Base-by-base conservation (phyloP, 768 basidiomycete genomes). In the Termitomyces sp. region DNA sequence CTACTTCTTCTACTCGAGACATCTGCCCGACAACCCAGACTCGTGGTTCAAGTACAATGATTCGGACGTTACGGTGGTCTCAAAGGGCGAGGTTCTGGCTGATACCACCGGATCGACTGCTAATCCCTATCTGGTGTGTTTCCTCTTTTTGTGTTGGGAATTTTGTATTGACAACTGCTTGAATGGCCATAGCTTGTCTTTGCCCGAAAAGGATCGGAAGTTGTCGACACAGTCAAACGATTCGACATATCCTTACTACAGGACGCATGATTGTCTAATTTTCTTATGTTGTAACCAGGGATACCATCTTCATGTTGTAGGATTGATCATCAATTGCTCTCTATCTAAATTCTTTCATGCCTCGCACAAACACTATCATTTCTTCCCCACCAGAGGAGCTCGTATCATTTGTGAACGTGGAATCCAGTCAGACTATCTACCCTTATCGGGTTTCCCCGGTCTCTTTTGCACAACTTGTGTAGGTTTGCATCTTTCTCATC, bases 11-110 rank as follows among this genome's bases (percentile, higher is more conserved):
- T 97, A 96, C 70, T 92, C 94, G 55, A 82, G 94, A 41, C 81
- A 93, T 69, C 76, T 97, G 14, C 95, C 94, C 1, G 82, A 84
- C 49, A 72, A 84, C 24, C 86, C 87, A 11, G 88, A 97, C 57
- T 79, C 81, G 45, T 98, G 94, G 92, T 93, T 94, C 81, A 96
- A 96, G 73, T 94, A 96, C 74, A 98, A 98, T 68, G 95, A 98
- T 68, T 92, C 92, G 38, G 85, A 83, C 58, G 92, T 98, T 9
- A 79, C 84, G 3, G 78, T 84, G 28, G 90, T 93, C 0, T 71
- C 79, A 9, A 89, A 90, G 65, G 84, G 84, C 8, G 94, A 97
- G 65, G 89, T 98, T 2, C 76, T 97, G 53, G 86, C 85, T 30
- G 92, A 97, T 74, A 90, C 93, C 36, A 92, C 91, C n/a, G 91